These are phyloP conservation scores for Paramecium sonneborni DNA, from an alignment of 73 alveolate genomes.

Conservation along the genomic window DNA sequence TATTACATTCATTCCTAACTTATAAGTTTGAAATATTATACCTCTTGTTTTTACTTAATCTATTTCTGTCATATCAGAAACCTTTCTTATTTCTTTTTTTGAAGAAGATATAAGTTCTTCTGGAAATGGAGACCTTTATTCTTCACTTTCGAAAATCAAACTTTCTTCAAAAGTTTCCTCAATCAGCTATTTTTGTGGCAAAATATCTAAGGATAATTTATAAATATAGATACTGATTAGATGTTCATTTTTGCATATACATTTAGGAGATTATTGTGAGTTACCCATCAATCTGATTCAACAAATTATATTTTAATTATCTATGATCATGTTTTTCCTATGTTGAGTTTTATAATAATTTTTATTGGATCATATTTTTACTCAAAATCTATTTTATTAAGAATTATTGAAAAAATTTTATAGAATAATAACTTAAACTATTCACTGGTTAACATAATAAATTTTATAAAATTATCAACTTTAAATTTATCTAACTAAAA, in stretches of 20 bases:
- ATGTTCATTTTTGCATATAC: neutral
- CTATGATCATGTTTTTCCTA: neutral
- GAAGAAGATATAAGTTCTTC: neutral
- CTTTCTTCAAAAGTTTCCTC: neutral
- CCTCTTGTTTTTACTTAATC: neutral
- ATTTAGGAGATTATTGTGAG: neutral
- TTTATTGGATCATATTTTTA: neutral
- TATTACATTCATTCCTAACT: neutral
- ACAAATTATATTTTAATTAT: neutral
- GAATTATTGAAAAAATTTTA: neutral
- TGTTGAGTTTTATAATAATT: neutral
- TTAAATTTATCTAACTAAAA: neutral
- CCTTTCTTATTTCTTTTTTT: neutral
- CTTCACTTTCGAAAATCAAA: neutral
- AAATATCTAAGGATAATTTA: neutral
- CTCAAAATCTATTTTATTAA: neutral
- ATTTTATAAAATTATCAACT: neutral
- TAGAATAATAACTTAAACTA: neutral
- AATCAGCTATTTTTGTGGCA: neutral
- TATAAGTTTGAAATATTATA: neutral
- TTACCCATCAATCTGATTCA: neutral
- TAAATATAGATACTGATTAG: neutral
- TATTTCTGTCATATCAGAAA: neutral
- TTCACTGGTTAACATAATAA: neutral
- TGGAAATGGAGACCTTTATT: neutral